Evolutionary conservation across 2,329 filamentous ascomycete genomes (phyloP).

Genomic region (Falciphora oryzae): DNA sequence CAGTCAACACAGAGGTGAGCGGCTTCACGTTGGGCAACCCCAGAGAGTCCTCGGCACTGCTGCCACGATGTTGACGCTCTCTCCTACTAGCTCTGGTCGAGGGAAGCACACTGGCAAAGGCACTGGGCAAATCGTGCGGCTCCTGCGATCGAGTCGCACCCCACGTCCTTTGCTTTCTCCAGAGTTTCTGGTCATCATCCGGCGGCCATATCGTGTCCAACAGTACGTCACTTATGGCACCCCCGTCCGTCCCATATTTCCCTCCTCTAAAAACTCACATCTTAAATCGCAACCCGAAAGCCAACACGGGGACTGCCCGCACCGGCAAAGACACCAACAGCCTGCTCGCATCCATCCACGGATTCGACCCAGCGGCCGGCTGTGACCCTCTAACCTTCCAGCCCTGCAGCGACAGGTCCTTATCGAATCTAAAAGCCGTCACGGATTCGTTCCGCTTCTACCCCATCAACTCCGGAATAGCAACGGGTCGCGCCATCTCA

Average conservation of each 20-base stretch:
- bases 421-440: slow-evolving; percentile 71
- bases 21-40: too few relatives aligned
- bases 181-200: slow-evolving; percentile 63
- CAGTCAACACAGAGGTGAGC: slow-evolving; percentile 57
- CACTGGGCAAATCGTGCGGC: slow-evolving; percentile 53
- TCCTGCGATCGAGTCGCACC: slow-evolving; percentile 61
- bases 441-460: slow-evolving; percentile 75
- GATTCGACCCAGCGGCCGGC: slow-evolving; percentile 59
- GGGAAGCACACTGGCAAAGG: slow-evolving; percentile 59
- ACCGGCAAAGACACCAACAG: slow-evolving; percentile 68
- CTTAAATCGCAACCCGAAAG: slow-evolving; percentile 17
- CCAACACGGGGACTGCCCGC: slow-evolving; percentile 55
- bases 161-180: slow-evolving; percentile 66
- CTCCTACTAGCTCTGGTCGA: slow-evolving; percentile 56
- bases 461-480: slow-evolving; percentile 59
- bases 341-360: slow-evolving; percentile 59
- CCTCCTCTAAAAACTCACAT: too few relatives aligned
- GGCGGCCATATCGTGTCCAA: slow-evolving; percentile 63
- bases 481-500: slow-evolving; percentile 52
- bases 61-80: too few relatives aligned
- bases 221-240: slow-evolving; percentile 31
- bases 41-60: too few relatives aligned
- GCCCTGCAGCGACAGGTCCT: slow-evolving; percentile 62
- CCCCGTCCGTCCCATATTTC: neutral
- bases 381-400: slow-evolving; percentile 72